Conservation (phyloP, 2,329 filamentous ascomycete genomes). For the Penicillium digitatum region DNA sequence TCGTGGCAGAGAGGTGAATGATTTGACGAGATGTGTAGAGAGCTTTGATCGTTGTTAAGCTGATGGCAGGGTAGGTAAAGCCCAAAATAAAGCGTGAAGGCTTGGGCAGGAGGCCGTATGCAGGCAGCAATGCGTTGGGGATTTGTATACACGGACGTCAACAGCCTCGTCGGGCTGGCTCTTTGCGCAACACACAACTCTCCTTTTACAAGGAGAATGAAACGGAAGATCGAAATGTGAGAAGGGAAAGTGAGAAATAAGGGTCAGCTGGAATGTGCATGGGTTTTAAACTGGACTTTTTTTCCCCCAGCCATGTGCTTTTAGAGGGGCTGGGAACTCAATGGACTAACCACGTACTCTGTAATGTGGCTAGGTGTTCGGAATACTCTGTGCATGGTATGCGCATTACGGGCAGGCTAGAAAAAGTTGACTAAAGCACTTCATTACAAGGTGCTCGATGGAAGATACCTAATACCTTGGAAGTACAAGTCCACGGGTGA, state of each 20-base stretch:
- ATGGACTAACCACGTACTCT: not conserved
- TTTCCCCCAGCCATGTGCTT: constrained; percentile 24
- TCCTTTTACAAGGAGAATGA: not conserved
- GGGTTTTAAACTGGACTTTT: constrained; percentile 11
- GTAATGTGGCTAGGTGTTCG: not conserved
- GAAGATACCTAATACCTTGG: not conserved
- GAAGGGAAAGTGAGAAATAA: not conserved
- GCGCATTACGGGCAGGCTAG: not conserved
- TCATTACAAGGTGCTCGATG: not conserved
- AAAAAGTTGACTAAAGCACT: not conserved
- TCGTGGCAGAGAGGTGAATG: not conserved
- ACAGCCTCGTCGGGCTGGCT: constrained; percentile 1
- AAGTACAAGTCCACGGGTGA: not conserved
- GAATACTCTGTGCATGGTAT: not conserved
- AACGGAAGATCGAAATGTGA: constrained; percentile 8
- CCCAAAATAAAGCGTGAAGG: not conserved
- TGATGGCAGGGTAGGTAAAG: not conserved
- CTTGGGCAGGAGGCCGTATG: not conserved
- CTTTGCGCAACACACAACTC: not conserved
- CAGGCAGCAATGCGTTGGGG: constrained; percentile 1
- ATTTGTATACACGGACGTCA: constrained; percentile 7
- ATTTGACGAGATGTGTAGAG: not conserved
- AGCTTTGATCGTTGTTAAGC: not conserved
- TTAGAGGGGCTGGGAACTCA: constrained; percentile 19
- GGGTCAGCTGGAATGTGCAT: constrained; percentile 9